Percentiles rank a stretch among this genome's conserved stretches.
These are phyloP conservation scores for Aspergillus candidus DNA, from an alignment of 2,329 filamentous ascomycete species.

Conservation along the genomic window DNA sequence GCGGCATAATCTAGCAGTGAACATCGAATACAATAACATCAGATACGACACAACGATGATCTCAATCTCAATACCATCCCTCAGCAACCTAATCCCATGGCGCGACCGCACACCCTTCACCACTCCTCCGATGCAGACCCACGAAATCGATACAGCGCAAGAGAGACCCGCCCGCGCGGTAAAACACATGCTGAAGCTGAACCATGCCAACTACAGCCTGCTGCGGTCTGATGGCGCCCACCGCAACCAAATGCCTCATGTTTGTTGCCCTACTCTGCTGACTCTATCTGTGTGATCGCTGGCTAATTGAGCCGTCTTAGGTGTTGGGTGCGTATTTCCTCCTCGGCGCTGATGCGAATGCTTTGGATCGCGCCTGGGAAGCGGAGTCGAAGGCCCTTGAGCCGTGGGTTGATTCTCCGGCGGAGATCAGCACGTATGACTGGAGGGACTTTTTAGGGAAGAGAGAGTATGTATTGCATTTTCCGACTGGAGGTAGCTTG, in stretches of 20 bases:
- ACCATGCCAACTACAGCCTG: conserved; percentile 84
- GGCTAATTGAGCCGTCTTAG: conserved; percentile 27
- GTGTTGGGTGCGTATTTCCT: conserved; percentile 80
- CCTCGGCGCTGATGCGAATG: conserved; percentile 65
- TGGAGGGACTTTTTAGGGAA: conserved; percentile 83
- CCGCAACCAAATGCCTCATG: conserved; percentile 78
- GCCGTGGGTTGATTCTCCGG: conserved; percentile 75
- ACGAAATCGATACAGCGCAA: conserved; percentile 71
- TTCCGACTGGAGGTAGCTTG: neutral
- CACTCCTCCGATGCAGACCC: conserved; percentile 63
- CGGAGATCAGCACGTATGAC: conserved; percentile 74
- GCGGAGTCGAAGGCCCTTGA: conserved; percentile 65
- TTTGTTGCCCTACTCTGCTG: conserved; percentile 28
- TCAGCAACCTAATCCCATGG: conserved; percentile 22
- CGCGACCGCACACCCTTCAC: conserved; percentile 28
- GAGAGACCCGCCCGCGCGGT: conserved; percentile 76
- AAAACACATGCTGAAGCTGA: conserved; percentile 84
- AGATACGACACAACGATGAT: conserved; percentile 13
- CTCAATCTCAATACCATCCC: conserved; percentile 16
- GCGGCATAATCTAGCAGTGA: neutral
- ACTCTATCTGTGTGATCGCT: neutral
- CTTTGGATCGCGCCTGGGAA: conserved; percentile 78
- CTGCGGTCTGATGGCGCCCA: conserved; percentile 68
- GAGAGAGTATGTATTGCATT: conserved; percentile 46
- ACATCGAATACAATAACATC: neutral